A percentile compares a stretch with the other conserved stretches of the same genome.
These are phyloP conservation scores for Onygenales sp. DNA, from an alignment of 2,329 filamentous ascomycete genomes.

Conservation along the genomic window DNA sequence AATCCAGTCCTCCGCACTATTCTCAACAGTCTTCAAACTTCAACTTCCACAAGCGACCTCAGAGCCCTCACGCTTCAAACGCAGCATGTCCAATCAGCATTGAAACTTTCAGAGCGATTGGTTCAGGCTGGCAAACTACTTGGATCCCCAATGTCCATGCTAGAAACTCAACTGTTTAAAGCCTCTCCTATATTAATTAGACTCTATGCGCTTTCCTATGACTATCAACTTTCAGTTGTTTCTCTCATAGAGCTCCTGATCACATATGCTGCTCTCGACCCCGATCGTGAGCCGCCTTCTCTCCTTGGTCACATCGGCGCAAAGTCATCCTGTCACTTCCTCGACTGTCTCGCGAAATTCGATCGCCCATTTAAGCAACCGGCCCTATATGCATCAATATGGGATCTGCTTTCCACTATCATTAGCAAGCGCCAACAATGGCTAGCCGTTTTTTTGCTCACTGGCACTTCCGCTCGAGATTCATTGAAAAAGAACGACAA, in stretches of 20 bases:
- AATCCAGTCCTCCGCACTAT: slow-evolving; percentile 68
- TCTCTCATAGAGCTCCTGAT: slow-evolving; percentile 65
- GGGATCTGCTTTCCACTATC: slow-evolving; percentile 78
- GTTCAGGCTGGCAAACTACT: slow-evolving; percentile 60
- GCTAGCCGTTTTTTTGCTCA: slow-evolving; percentile 88
- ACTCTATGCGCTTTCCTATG: slow-evolving; percentile 60
- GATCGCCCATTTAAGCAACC: slow-evolving; percentile 63
- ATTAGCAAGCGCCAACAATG: slow-evolving; percentile 88
- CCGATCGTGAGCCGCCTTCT: slow-evolving; percentile 72
- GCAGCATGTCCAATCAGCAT: slow-evolving; percentile 53
- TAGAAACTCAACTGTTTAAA: slow-evolving; percentile 75
- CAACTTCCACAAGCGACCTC: slow-evolving; percentile 54
- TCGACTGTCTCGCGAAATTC: slow-evolving; percentile 66
- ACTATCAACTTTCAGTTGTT: slow-evolving; percentile 57
- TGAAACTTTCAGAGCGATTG: slow-evolving; percentile 59
- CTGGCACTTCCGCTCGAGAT: slow-evolving; percentile 73
- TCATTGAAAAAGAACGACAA: slow-evolving; percentile 48
- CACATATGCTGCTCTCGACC: slow-evolving; percentile 53
- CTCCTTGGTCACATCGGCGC: slow-evolving; percentile 83
- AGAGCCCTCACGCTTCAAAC: slow-evolving; percentile 47
- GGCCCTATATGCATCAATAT: slow-evolving; percentile 58
- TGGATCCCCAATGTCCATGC: slow-evolving; percentile 51
- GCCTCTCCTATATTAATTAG: slow-evolving; percentile 66
- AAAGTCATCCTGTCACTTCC: slow-evolving; percentile 72
- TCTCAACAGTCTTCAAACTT: slow-evolving; percentile 49